Base-by-base conservation (phyloP, 2,329 filamentous ascomycete species). In the Phymatotrichopsis omnivora region DNA sequence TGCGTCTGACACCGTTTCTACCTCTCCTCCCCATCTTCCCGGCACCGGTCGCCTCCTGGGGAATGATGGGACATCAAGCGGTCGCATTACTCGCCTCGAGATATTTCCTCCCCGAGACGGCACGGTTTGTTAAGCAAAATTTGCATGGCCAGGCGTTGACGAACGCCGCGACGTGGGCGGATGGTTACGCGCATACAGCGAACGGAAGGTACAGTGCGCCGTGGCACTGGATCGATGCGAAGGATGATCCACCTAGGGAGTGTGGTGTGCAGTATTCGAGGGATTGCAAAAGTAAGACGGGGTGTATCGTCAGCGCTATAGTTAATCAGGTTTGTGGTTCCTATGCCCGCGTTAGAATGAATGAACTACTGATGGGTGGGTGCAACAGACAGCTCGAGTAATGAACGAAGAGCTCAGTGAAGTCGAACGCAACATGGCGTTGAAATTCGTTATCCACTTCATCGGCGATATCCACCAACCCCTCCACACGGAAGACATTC, bases 401-500 rank as follows among this genome's bases (percentile, higher is more conserved):
- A 62, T 73, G 25, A 70, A 77, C 56, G 50, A 63, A 6, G 42
- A 54, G 5, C 59, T 79, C 37, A 62, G 61, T 23, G 56, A 61
- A 2, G 68, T 64, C 61, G 67, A 69, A 51, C 68, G 71, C 37
- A 67, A 66, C 39, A 71, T 78, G 62, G 77, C 77, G 2, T 73
- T 75, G 59, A 80, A 79, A 48, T 81, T 81, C 60, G 67, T 79
- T 46, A 63, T 78, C 30, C 75, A 84, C 63, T 83, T 84, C 59
- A 63, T 83, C 42, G 76, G 77, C 42, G 80, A 83, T 61, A 73
- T 82, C 49, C 78, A 82, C 61, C 76, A 82, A 64, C 78, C 78
- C 23, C 65, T 82, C 46, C 78, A 82, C 61, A 73, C 73, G 42
- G 78, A 82, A 62, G 69, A 78, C 44, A 71, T 79, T 5, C 68